phyloP scores from a whole-genome alignment of 768 basidiomycete species.

The Boletellus ananas region DNA sequence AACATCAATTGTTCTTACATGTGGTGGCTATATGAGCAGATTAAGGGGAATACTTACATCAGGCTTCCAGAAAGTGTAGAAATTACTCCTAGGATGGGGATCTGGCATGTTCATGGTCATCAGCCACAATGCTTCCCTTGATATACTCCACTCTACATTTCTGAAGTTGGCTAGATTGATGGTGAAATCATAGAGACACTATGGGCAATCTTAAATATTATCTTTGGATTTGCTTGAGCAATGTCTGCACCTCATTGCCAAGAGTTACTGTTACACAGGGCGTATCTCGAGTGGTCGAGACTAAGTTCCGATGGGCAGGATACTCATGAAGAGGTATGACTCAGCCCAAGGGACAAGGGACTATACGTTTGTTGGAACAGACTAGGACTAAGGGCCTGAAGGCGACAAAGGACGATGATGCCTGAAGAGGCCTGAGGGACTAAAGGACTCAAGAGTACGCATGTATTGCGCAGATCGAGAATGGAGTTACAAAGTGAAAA shows the following conservation, averaged over 20 bases:
- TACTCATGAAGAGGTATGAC: too few species aligned
- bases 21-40: background rate
- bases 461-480: too few species aligned
- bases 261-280: background rate
- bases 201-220: background rate
- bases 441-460: too few species aligned
- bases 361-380: too few species aligned
- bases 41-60: background rate
- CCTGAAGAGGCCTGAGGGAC: too few species aligned
- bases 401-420: too few species aligned
- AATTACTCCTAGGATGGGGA: constrained; percentile 19
- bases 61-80: background rate
- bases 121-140: background rate
- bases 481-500: too few species aligned
- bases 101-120: constrained; percentile 26
- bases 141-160: background rate
- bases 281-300: too few species aligned
- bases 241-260: background rate
- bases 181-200: constrained; percentile 10
- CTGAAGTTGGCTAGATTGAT: background rate
- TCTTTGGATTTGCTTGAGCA: background rate
- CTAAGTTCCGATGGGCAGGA: too few species aligned
- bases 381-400: too few species aligned
- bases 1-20: constrained; percentile 10
- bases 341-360: too few species aligned